These are phyloP conservation scores for Xylaria sp. DNA, from an alignment of 2,329 filamentous ascomycete species.

Conservation along the genomic window DNA sequence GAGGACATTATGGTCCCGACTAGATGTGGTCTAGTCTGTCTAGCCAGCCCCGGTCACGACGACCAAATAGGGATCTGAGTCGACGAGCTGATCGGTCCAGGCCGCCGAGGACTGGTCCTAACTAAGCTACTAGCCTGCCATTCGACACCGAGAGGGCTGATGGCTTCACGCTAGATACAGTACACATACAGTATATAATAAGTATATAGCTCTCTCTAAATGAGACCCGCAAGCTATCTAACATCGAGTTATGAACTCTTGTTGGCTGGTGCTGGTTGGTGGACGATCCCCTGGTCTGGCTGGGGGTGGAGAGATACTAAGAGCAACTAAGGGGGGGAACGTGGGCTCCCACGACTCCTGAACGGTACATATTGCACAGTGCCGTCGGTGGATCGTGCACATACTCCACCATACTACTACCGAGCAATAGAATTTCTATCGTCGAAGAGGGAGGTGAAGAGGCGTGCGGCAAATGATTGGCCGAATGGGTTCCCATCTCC, in stretches of 20 bases:
- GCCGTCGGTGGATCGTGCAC: not conserved
- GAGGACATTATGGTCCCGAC: constrained; percentile 26
- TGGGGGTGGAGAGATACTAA: not conserved
- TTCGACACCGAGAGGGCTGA: constrained; percentile 16
- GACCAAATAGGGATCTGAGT: constrained; percentile 22
- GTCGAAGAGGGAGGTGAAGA: constrained; percentile 11
- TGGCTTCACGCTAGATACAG: not conserved
- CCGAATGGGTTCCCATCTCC: not conserved
- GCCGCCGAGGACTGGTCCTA: constrained; percentile 7
- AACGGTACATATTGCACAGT: constrained; percentile 1
- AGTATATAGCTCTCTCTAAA: not conserved
- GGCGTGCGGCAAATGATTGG: constrained; percentile 21
- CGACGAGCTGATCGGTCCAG: constrained; percentile 24
- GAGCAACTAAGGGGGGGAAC: not conserved
- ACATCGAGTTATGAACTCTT: constrained; percentile 11
- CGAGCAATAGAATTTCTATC: not conserved
- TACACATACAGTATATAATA: not conserved
- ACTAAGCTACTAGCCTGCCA: constrained; percentile 2
- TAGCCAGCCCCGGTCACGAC: constrained; percentile 11
- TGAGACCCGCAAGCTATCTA: constrained; percentile 6
- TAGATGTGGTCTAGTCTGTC: constrained; percentile 19
- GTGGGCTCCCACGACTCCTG: constrained; percentile 19
- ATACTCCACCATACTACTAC: not conserved
- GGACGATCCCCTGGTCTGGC: not conserved
- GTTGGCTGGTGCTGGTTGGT: not conserved